Conservation (phyloP, 352 stramenopile species). For the Globisporangium emineosum region DNA sequence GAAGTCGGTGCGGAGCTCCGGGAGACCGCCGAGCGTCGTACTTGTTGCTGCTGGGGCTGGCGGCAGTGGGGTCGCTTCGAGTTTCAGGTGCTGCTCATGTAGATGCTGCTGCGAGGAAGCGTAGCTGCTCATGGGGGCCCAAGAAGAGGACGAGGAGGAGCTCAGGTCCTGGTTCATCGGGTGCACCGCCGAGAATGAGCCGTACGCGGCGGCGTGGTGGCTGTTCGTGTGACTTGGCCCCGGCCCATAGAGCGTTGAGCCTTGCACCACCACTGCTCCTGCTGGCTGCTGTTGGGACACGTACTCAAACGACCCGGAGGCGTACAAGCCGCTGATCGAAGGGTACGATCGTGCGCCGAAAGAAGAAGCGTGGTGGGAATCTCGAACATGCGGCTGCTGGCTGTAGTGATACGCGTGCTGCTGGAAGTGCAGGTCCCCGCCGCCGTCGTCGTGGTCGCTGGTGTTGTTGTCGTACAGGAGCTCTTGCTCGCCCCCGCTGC, state of each 20-base stretch:
- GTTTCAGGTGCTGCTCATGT: background rate
- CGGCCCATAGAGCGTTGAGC: background rate
- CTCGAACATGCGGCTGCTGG: background rate
- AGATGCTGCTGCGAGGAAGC: background rate
- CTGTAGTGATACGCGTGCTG: background rate
- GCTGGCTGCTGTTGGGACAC: background rate
- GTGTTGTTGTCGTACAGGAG: background rate
- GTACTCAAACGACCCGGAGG: background rate
- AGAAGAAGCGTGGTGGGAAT: background rate
- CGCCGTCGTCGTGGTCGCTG: background rate
- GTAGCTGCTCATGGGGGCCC: background rate
- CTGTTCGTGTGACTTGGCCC: background rate
- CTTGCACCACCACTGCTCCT: background rate
- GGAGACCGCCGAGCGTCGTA: background rate
- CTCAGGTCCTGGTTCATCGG: slow-evolving; percentile 1
- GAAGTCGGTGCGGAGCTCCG: slow-evolving; percentile 5
- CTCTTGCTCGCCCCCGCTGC: background rate
- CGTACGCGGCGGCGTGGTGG: background rate
- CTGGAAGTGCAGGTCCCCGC: background rate
- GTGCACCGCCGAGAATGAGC: background rate
- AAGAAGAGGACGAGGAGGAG: background rate
- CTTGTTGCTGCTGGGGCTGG: background rate
- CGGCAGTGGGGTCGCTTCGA: background rate
- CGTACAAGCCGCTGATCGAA: background rate
- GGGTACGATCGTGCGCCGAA: background rate